Percentiles rank a stretch among this genome's conserved stretches.
Conservation (phyloP, 108 stramenopile species). For the Nitzschia inconspicua region DNA sequence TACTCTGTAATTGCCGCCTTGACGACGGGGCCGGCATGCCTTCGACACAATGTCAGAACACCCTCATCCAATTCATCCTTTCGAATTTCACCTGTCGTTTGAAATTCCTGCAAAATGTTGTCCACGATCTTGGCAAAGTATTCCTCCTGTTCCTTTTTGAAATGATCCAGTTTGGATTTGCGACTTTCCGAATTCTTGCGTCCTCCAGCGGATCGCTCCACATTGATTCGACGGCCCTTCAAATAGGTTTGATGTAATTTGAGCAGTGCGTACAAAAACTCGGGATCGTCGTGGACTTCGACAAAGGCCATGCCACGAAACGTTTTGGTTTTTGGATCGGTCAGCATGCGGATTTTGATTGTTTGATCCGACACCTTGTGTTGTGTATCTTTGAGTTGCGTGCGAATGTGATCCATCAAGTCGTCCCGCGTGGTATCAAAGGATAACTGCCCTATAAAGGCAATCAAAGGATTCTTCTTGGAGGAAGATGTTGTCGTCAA, state of each 20-base stretch:
- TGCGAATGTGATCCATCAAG: conserved; percentile 60
- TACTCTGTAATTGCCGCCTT: conserved; percentile 69
- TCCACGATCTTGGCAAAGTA: conserved; percentile 79
- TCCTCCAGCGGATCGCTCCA: conserved; percentile 80
- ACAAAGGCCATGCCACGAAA: conserved; percentile 90
- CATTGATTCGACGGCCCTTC: conserved; percentile 89
- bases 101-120: conserved; percentile 67
- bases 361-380: too few relatives aligned
- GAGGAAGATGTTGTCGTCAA: too few relatives aligned
- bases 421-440: conserved; percentile 77
- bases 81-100: conserved; percentile 65
- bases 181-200: conserved; percentile 50
- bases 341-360: conserved; percentile 76
- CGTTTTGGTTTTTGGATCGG: conserved; percentile 67
- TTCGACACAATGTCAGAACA: conserved; percentile 73
- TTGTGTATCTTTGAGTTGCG: conserved; percentile 48
- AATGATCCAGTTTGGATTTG: conserved; percentile 57
- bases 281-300: conserved; percentile 58
- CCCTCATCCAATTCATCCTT: conserved; percentile 88
- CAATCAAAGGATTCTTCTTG: conserved; percentile 75
- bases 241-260: conserved; percentile 88
- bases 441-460: conserved; percentile 89
- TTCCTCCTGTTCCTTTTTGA: conserved; percentile 73
- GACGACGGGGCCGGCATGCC: conserved; percentile 78
- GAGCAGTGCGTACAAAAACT: conserved; percentile 79